phyloP scores from a whole-genome alignment of 2,329 filamentous ascomycete genomes.

The Colletotrichum spaethianum region DNA sequence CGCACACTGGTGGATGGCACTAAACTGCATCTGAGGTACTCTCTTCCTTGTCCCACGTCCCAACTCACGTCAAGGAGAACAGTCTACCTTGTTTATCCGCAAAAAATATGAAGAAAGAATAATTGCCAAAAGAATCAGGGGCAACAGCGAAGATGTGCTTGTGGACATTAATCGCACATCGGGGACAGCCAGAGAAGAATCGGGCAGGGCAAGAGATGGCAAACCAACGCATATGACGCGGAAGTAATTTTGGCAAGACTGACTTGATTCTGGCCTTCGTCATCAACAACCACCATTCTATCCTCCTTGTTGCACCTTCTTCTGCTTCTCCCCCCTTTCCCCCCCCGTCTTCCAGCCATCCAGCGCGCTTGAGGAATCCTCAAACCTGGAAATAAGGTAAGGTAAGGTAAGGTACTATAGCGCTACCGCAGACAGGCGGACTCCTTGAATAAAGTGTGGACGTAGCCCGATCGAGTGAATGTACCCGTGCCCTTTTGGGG shows the following conservation, averaged over 20 bases:
- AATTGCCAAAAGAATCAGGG: not conserved
- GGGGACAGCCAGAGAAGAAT: not conserved
- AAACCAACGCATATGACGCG: not conserved
- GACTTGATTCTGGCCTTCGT: not conserved
- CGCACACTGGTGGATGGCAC: not conserved
- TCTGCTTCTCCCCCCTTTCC: not conserved
- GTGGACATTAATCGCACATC: not conserved
- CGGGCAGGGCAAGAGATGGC: not conserved
- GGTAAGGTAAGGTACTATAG: slow-evolving; percentile 1
- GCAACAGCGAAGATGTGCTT: not conserved
- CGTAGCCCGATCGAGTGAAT: slow-evolving; percentile 27
- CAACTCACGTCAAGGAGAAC: not conserved
- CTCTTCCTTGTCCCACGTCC: not conserved
- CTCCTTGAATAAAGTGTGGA: slow-evolving; percentile 10
- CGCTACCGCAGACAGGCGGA: not conserved
- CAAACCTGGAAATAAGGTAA: slow-evolving; percentile 21
- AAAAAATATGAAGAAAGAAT: not conserved
- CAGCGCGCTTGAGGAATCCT: not conserved
- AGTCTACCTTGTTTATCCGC: no score
- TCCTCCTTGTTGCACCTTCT: not conserved
- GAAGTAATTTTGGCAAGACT: not conserved
- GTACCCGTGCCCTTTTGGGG: slow-evolving; percentile 21
- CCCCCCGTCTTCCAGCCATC: not conserved
- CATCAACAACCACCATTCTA: not conserved
- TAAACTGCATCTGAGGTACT: not conserved